Base-by-base conservation (phyloP, 2,329 filamentous ascomycete species). In the Exophiala alcalophila region DNA sequence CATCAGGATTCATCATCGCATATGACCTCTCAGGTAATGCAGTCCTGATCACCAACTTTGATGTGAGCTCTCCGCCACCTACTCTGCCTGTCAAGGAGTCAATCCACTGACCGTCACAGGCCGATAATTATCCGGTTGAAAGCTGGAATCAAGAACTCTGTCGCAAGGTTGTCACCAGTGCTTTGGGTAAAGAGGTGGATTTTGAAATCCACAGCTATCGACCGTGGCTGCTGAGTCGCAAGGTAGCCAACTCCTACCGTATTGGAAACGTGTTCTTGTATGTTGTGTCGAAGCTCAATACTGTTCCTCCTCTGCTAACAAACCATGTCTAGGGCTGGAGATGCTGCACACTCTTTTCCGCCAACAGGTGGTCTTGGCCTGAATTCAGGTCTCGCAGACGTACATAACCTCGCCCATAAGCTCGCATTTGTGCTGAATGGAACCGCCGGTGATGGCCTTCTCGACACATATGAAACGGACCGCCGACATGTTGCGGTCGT, bases 311-410 rank as follows among this genome's bases (percentile, higher is more conserved):
- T 4, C 15, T 6, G n/a, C 40, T 68, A 67, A 49, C 20, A n/a
- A 12, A 12, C 9, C 44, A n/a, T n/a, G n/a, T n/a, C n/a, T n/a
- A 47, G 44, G 21, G 44, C 44, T 2, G 76, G 77, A 10, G 77
- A 81, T 42, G 74, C 76, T 4, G 74, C 73, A 1, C 76, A 80
- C 46, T 74, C 75, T 9, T 74, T 79, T 47, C 74, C 66, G 25
- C 74, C 74, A 0, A 69, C 71, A 0, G 77, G 74, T 2, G 77
- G 73, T 0, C 76, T 78, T 53, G 77, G 77, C 1, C 74, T 80
- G 71, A 39, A 39, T 27, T 39, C 73, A 0, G 74, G 75, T 0
- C 66, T 79, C 14, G 70, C 73, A 16, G 75, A 78, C 42, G 69
- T 72, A 1, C 63, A 72, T 20, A 78, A 78, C 42, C 61, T 79